phyloP scores from a whole-genome alignment of 2,329 filamentous ascomycete species.

The Diaporthe ilicicola region DNA sequence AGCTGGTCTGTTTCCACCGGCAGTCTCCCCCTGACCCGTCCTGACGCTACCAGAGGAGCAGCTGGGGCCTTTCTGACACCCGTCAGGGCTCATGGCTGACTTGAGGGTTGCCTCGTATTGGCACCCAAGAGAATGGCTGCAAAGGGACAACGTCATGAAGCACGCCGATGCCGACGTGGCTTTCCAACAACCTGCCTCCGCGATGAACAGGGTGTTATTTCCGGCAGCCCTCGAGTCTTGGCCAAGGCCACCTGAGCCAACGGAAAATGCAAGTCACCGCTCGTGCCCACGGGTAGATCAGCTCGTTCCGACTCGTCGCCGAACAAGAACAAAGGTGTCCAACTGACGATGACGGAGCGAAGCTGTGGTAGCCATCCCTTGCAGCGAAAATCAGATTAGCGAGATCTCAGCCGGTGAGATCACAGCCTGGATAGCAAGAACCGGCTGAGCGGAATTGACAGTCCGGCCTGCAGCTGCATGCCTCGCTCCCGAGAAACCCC shows the following conservation, averaged over 20 bases:
- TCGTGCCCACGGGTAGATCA: slow-evolving; percentile 2
- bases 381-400: slow-evolving; percentile 32
- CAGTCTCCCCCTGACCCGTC: slow-evolving; percentile 16
- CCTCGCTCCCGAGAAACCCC: slow-evolving; percentile 20
- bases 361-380: slow-evolving; percentile 11
- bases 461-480: slow-evolving; percentile 22
- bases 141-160: slow-evolving; percentile 2
- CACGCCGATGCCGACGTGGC: slow-evolving; percentile 14
- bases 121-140: slow-evolving; percentile 10
- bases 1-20: slow-evolving; percentile 17
- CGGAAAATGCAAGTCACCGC: background rate
- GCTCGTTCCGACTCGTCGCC: slow-evolving; percentile 12
- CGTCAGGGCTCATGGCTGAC: slow-evolving; percentile 5
- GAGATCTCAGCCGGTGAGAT: slow-evolving; percentile 25
- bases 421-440: slow-evolving; percentile 2
- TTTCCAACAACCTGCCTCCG: background rate
- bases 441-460: slow-evolving; percentile 24
- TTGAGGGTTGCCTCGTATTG: slow-evolving; percentile 19
- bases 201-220: background rate
- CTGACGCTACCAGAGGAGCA: background rate
- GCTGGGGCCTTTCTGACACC: slow-evolving; percentile 2
- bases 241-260: slow-evolving; percentile 7
- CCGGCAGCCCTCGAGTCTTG: slow-evolving; percentile 10
- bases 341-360: slow-evolving; percentile 12
- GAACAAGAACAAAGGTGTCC: background rate